Conservation (phyloP, 805 yeast genomes). For the Wickerhamia fluorescens region DNA sequence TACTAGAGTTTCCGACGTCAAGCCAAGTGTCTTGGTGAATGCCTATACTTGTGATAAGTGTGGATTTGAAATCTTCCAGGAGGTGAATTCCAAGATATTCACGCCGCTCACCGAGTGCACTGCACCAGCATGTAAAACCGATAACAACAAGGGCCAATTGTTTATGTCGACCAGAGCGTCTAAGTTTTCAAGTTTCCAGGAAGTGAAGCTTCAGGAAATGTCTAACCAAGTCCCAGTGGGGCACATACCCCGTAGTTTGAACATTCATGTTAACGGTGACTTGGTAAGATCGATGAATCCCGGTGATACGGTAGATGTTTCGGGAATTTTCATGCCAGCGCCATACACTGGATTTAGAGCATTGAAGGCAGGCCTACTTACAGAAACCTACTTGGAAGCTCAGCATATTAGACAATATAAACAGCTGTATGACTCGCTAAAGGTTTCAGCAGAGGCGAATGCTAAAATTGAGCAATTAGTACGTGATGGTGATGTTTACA, state of each 20-base stretch:
- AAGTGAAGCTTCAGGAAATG: conserved; percentile 88
- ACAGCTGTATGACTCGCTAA: conserved; percentile 68
- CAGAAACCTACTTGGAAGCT: conserved; percentile 90
- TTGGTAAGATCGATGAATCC: conserved; percentile 83
- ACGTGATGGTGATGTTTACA: conserved; percentile 64
- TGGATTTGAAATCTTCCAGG: conserved; percentile 95
- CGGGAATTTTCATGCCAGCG: conserved; percentile 88
- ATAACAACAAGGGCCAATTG: conserved; percentile 80
- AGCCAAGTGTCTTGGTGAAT: conserved; percentile 82
- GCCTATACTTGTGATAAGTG: conserved; percentile 98
- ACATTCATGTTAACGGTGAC: conserved; percentile 87
- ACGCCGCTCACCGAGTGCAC: conserved; percentile 87
- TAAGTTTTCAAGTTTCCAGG: conserved; percentile 92
- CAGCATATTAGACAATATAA: conserved; percentile 84
- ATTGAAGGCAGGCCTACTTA: conserved; percentile 81
- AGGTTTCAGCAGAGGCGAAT: conserved; percentile 49
- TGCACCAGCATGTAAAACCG: conserved; percentile 68
- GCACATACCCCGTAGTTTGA: conserved; percentile 85
- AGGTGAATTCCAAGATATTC: conserved; percentile 76
- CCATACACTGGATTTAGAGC: conserved; percentile 97
- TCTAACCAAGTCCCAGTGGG: conserved; percentile 97
- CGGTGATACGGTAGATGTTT: conserved; percentile 89
- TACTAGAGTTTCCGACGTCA: conserved; percentile 93
- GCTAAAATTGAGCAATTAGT: conserved; percentile 50
- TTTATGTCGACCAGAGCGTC: conserved; percentile 94